A percentile compares a stretch with the other conserved stretches of the same genome.
Evolutionary conservation across 495 filamentous ascomycete genomes (phyloP).

Genomic region (Talaromyces liani): DNA sequence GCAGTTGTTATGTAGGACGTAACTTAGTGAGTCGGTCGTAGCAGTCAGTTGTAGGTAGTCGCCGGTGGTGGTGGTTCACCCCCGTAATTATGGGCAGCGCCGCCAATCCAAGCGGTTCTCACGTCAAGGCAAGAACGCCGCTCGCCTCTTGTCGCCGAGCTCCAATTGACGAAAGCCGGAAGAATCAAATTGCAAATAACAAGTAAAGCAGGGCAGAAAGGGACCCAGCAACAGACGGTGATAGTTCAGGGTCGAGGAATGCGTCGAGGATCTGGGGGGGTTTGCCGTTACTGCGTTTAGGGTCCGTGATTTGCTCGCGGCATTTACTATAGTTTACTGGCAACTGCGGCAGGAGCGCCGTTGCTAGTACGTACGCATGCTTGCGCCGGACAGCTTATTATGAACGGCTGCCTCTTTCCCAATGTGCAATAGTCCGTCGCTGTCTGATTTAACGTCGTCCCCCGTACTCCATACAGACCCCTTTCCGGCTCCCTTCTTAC

Average conservation of each 20-base stretch:
- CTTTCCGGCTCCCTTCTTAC: background rate
- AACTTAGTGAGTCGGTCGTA: background rate
- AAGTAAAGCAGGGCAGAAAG: background rate
- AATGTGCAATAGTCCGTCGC: background rate
- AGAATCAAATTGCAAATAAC: background rate
- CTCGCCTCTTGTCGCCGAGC: background rate
- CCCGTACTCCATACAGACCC: background rate
- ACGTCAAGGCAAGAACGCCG: slow-evolving; percentile 4
- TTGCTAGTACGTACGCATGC: background rate
- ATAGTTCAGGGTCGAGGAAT: background rate
- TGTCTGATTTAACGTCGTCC: background rate
- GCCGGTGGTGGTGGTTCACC: background rate
- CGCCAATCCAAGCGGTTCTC: background rate
- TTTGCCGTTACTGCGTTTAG: background rate
- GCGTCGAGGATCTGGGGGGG: no score
- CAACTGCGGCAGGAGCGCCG: background rate
- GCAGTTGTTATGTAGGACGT: background rate
- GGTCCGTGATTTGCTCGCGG: background rate
- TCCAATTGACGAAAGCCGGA: background rate
- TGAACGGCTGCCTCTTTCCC: background rate
- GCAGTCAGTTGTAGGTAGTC: background rate
- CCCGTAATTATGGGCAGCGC: slow-evolving; percentile 3
- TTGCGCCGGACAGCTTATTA: no score
- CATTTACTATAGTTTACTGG: background rate
- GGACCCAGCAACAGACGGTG: background rate